Percentiles rank a stretch among this genome's conserved stretches.
Conservation (phyloP, 2,329 filamentous ascomycete species). For the Colletotrichum destructivum region DNA sequence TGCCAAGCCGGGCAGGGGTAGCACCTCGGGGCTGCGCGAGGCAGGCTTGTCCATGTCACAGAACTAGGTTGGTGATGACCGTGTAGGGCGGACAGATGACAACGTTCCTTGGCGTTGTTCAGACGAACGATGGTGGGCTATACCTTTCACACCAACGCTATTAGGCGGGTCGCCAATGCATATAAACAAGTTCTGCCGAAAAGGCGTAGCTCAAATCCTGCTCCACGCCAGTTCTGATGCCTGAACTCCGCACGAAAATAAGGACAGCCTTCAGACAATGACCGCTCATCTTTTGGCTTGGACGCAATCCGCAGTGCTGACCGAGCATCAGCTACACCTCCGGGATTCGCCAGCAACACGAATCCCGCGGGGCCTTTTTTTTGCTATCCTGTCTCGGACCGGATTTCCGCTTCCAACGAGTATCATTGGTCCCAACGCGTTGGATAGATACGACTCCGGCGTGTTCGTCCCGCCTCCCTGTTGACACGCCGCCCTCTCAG, state of each 20-base stretch:
- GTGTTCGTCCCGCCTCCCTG: not conserved
- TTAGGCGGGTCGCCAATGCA: not conserved
- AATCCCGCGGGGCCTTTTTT: slow-evolving; percentile 2
- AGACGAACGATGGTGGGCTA: not conserved
- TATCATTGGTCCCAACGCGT: not conserved
- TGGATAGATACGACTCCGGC: not conserved
- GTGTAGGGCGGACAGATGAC: not conserved
- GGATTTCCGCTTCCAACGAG: not conserved
- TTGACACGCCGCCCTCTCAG: not conserved
- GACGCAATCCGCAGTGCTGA: not conserved
- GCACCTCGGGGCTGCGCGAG: not conserved
- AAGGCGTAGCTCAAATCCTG: not conserved
- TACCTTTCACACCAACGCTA: not conserved
- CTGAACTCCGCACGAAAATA: not conserved
- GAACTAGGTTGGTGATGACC: not conserved
- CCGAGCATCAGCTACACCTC: not conserved
- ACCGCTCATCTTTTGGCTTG: not conserved
- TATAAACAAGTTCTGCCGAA: not conserved
- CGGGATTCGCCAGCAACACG: slow-evolving; percentile 1
- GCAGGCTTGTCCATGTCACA: not conserved
- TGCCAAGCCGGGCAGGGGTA: not conserved
- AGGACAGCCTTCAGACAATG: not conserved
- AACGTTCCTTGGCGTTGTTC: not conserved
- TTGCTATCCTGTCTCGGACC: not conserved
- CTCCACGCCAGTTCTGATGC: not conserved